Percentiles rank a stretch among this genome's conserved stretches.
phyloP scores from a whole-genome alignment of 1,284 basidiomycete genomes.

The Apiotrichum gamsii region DNA sequence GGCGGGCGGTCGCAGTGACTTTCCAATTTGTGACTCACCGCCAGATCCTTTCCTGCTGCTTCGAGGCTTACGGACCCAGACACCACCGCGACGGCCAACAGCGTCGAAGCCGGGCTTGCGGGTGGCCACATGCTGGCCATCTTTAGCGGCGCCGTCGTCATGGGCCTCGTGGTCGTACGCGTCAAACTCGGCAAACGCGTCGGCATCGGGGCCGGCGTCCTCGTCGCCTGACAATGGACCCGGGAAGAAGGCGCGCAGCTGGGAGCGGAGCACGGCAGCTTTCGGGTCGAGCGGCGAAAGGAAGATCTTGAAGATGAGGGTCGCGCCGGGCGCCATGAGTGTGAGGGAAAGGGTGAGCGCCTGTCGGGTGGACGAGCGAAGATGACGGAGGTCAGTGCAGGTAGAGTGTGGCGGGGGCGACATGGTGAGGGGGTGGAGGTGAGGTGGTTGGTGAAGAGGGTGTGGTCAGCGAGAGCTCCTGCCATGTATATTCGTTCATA shows the following conservation, averaged over 20 bases:
- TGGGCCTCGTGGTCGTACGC: constrained; percentile 16
- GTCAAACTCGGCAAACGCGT: constrained; percentile 20
- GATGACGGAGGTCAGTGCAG: too few species aligned
- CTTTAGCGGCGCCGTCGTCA: constrained; percentile 21
- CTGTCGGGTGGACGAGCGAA: constrained; percentile 21
- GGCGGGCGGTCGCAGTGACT: too few species aligned
- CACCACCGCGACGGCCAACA: constrained; percentile 40
- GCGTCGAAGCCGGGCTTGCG: constrained; percentile 26
- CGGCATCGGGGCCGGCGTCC: constrained; percentile 3
- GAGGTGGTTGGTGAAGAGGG: too few species aligned
- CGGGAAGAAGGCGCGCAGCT: constrained; percentile 50
- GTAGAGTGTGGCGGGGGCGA: too few species aligned
- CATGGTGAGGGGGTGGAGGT: too few species aligned
- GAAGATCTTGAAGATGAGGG: constrained; percentile 57
- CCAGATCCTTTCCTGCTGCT: constrained; percentile 47
- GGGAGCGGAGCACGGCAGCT: constrained; percentile 49
- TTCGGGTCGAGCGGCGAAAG: constrained; percentile 47
- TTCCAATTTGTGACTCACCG: constrained; percentile 27
- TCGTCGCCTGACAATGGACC: constrained; percentile 18
- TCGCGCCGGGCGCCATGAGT: constrained; percentile 51
- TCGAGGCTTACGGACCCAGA: constrained; percentile 48
- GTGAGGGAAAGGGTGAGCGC: constrained; percentile 54
- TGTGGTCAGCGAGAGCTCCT: too few species aligned
- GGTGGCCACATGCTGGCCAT: too few species aligned
- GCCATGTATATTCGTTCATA: constrained; percentile 3